These are phyloP conservation scores for Coleophoma eucalyptorum DNA, from an alignment of 2,329 filamentous ascomycete genomes.

Conservation along the genomic window DNA sequence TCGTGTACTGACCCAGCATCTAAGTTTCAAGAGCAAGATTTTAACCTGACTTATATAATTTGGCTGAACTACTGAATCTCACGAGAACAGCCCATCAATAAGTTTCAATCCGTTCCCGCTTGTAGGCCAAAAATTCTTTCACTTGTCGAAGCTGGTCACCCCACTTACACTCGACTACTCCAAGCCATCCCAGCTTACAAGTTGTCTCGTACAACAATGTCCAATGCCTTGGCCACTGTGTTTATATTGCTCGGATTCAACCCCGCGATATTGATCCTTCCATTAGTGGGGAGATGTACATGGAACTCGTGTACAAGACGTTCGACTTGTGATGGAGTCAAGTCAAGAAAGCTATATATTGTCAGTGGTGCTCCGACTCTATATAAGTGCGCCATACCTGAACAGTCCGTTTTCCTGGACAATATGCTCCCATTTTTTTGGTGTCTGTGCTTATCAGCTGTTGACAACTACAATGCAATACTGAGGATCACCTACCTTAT, in stretches of 20 bases:
- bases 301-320: conserved; percentile 14
- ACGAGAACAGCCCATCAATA: too few species aligned
- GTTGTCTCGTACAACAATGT: not conserved
- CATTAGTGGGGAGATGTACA: conserved; percentile 20
- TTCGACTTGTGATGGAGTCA: conserved; percentile 14
- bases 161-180: too few species aligned
- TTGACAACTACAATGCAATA: not conserved
- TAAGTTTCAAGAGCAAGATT: too few species aligned
- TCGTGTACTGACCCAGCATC: too few species aligned
- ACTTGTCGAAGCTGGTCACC: too few species aligned
- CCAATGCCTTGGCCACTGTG: conserved; percentile 16
- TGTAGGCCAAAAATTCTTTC: too few species aligned
- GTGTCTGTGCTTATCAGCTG: conserved; percentile 9
- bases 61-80: too few species aligned
- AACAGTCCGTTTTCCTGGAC: conserved; percentile 19
- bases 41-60: too few species aligned
- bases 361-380: not conserved
- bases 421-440: conserved; percentile 17
- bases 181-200: too few species aligned
- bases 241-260: conserved; percentile 18
- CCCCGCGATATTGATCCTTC: conserved; percentile 23
- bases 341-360: conserved; percentile 8
- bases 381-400: conserved; percentile 7
- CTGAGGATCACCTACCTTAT: not conserved
- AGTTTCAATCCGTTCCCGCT: too few species aligned